Conservation (phyloP, 192 early-diverging fungal genomes). For the Coemansia umbellata region DNA sequence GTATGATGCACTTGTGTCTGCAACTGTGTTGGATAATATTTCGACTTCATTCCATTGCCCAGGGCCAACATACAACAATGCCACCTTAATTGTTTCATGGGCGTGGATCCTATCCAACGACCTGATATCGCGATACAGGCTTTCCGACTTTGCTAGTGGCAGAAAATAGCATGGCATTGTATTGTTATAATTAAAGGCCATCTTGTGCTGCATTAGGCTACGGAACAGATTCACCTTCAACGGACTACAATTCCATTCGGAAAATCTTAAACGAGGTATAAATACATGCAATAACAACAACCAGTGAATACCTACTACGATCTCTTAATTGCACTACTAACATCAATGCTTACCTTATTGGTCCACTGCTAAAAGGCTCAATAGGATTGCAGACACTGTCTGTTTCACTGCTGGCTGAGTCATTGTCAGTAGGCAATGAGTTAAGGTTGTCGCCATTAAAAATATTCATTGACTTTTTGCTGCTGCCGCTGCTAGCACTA, state of each 20-base stretch:
- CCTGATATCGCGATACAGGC: slow-evolving; percentile 25
- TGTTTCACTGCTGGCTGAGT: too few species aligned
- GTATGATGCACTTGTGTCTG: slow-evolving; percentile 66
- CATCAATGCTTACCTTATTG: too few species aligned
- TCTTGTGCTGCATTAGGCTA: slow-evolving; percentile 21
- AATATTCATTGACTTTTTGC: too few species aligned
- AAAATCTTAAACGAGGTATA: too few species aligned
- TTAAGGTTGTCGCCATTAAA: too few species aligned
- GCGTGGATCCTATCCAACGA: slow-evolving; percentile 32
- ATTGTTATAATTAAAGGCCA: slow-evolving; percentile 8
- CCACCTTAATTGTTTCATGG: slow-evolving; percentile 86
- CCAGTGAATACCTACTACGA: too few species aligned
- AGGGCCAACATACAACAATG: slow-evolving; percentile 84
- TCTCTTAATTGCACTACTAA: too few species aligned
- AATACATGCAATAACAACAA: too few species aligned
- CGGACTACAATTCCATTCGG: slow-evolving; percentile 31
- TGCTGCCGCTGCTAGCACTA: too few species aligned
- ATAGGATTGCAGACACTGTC: too few species aligned
- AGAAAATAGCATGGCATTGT: slow-evolving; percentile 14
- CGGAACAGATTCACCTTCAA: slow-evolving; percentile 29
- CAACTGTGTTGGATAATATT: slow-evolving; percentile 74
- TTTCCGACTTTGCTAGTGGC: slow-evolving; percentile 24
- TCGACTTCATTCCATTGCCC: slow-evolving; percentile 87
- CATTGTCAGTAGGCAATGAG: too few species aligned
- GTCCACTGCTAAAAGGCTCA: too few species aligned